A percentile compares a stretch with the other conserved stretches of the same genome.
Conservation (phyloP, 148 eudicot genomes). For the Rhododendron vialii region DNA sequence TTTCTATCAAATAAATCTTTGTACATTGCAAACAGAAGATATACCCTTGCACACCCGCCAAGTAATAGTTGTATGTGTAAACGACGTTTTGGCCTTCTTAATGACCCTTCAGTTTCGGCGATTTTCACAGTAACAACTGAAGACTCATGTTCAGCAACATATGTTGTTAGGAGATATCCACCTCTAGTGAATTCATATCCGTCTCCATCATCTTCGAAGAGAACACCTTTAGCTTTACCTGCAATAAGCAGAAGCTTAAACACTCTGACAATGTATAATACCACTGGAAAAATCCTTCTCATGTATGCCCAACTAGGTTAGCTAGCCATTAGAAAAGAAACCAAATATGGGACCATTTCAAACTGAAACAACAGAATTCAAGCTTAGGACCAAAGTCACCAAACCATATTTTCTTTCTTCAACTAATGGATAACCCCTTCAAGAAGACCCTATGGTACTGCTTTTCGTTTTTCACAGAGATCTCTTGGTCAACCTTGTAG, state of each 20-base stretch:
- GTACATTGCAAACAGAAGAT: constrained; percentile 13
- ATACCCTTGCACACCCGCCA: constrained; percentile 40
- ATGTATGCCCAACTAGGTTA: background rate
- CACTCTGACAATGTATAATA: background rate
- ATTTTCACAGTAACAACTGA: constrained; percentile 67
- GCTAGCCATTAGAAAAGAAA: background rate
- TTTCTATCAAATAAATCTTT: background rate
- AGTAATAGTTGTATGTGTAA: constrained; percentile 73
- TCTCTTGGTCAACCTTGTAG: background rate
- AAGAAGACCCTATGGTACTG: background rate
- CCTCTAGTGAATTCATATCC: constrained; percentile 84
- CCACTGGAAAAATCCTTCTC: background rate
- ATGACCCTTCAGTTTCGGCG: constrained; percentile 69
- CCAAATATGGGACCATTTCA: background rate
- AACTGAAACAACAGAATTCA: background rate
- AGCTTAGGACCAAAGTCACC: background rate
- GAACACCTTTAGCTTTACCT: constrained; percentile 92
- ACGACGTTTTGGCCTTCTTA: constrained; percentile 82
- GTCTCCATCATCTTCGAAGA: constrained; percentile 97
- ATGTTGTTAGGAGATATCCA: constrained; percentile 72
- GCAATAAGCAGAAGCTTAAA: constrained; percentile 20
- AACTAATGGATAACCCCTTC: background rate
- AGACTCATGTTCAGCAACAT: constrained; percentile 70
- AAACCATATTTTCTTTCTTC: background rate
- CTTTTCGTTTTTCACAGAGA: background rate